phyloP scores from a whole-genome alignment of 768 basidiomycete species.

The Mycena latifolia region DNA sequence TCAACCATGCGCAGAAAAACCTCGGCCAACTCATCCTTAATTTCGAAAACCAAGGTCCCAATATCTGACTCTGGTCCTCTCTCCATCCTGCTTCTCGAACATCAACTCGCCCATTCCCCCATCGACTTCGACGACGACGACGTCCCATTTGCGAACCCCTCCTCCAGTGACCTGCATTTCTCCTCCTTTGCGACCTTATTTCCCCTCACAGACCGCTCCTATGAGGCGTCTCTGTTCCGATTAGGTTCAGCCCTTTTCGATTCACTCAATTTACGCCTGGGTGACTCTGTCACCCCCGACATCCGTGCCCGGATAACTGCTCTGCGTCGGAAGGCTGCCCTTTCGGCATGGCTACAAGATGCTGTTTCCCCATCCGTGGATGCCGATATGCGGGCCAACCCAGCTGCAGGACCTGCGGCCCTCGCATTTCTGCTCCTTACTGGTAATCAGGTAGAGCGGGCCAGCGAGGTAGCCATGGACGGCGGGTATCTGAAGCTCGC shows the following conservation, averaged over 20 bases:
- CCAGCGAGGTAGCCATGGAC: slow-evolving; percentile 80
- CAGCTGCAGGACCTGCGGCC: slow-evolving; percentile 58
- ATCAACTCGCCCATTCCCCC: slow-evolving; percentile 80
- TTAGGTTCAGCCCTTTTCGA: slow-evolving; percentile 93
- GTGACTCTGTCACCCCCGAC: slow-evolving; percentile 65
- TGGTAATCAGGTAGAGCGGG: slow-evolving; percentile 89
- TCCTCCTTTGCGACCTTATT: slow-evolving; percentile 82
- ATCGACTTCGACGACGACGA: slow-evolving; percentile 79
- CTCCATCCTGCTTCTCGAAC: slow-evolving; percentile 75
- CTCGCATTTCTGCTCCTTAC: slow-evolving; percentile 84
- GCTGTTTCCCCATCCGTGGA: slow-evolving; percentile 81
- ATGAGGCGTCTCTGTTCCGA: slow-evolving; percentile 87
- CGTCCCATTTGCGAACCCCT: slow-evolving; percentile 77
- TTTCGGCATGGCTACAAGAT: slow-evolving; percentile 89
- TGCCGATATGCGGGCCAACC: slow-evolving; percentile 68
- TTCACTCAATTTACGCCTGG: slow-evolving; percentile 75
- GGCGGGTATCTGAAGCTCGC: slow-evolving; percentile 87
- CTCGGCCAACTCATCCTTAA: slow-evolving; percentile 72
- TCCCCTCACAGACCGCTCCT: slow-evolving; percentile 74
- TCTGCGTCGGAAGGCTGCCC: slow-evolving; percentile 80
- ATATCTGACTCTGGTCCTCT: slow-evolving; percentile 51
- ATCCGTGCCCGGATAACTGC: slow-evolving; percentile 70
- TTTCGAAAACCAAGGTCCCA: slow-evolving; percentile 65
- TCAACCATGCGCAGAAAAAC: slow-evolving; percentile 52
- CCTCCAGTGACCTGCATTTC: slow-evolving; percentile 73